Evolutionary conservation across 2,329 filamentous ascomycete species (phyloP).

Genomic region (Diplodia seriata): DNA sequence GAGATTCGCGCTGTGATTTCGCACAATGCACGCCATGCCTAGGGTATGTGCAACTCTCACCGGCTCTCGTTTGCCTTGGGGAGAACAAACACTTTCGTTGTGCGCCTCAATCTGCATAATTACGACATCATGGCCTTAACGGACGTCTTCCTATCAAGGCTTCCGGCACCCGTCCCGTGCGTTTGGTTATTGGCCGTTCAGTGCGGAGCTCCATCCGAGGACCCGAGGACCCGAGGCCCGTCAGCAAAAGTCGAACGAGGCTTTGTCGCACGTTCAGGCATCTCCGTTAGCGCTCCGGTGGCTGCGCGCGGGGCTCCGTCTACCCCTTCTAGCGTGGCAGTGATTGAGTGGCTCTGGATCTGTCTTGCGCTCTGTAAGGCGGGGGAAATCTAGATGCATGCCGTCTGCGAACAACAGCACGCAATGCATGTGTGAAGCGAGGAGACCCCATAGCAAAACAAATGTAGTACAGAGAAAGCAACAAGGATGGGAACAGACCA

Average conservation of each 20-base stretch:
- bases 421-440: neutral
- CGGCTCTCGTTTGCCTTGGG: neutral
- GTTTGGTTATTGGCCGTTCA: neutral
- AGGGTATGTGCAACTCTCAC: neutral
- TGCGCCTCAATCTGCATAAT: neutral
- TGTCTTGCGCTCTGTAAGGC: neutral
- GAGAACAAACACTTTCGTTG: neutral
- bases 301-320: neutral
- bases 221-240: neutral
- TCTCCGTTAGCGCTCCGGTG: neutral
- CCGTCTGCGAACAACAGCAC: neutral
- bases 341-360: neutral
- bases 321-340: constrained; percentile 1
- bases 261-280: neutral
- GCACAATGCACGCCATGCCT: too few relatives aligned
- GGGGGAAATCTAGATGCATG: neutral
- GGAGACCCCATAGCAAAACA: neutral
- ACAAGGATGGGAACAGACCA: neutral
- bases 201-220: neutral
- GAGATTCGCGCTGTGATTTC: neutral
- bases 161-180: neutral
- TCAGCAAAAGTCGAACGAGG: constrained; percentile 1
- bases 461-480: neutral
- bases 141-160: neutral
- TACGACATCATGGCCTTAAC: neutral